Base-by-base conservation (phyloP, 257 asterid genomes). In the Phtheirospermum japonicum region DNA sequence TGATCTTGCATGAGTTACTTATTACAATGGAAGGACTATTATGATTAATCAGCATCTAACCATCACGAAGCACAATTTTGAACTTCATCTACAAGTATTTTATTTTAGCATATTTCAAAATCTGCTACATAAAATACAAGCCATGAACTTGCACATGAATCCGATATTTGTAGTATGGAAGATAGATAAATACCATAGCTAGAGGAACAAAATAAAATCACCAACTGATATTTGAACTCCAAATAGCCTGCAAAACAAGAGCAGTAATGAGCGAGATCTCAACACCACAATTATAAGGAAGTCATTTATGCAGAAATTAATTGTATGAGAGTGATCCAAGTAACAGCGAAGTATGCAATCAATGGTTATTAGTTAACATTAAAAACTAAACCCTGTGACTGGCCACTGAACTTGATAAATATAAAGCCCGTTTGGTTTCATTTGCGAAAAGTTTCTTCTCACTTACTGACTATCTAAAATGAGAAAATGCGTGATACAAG, bases 121-220 rank as follows among this genome's bases (percentile, higher is more conserved):
- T 23, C 28, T 23, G 28, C 28, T 23, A 23, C 28, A 23, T 16
- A 7, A 17, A 48, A 16, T 10, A 48, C 30, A 17, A 48, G 26
- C 54, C 12, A 48, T n/a, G 12, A 48, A 48, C 28, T 14, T 6
- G 16, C 4, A 9, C 54, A 1, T 48, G 9, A 48, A 17, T 18
- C 23, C 12, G 3, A 48, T 48, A 5, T 4, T 48, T 42, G 18
- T 13, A 42, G 28, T 48, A 9, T 0, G 0, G 51, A 6, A 53
- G 33, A n/a, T 17, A 60, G 28, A 40, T 37, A 17, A 34, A 18
- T 76, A 76, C 82, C 82, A 76, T 76, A 9, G 71, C 65, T 68
- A 52, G 52, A 45, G 65, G 6, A 16, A 68, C 19, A 16, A 57
- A 28, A 14, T 31, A 31, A 28, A 26, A 49, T 28, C 71, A 40